Evolutionary conservation across 2,329 filamentous ascomycete genomes (phyloP).

Genomic region (Camptophora hylomeconis): DNA sequence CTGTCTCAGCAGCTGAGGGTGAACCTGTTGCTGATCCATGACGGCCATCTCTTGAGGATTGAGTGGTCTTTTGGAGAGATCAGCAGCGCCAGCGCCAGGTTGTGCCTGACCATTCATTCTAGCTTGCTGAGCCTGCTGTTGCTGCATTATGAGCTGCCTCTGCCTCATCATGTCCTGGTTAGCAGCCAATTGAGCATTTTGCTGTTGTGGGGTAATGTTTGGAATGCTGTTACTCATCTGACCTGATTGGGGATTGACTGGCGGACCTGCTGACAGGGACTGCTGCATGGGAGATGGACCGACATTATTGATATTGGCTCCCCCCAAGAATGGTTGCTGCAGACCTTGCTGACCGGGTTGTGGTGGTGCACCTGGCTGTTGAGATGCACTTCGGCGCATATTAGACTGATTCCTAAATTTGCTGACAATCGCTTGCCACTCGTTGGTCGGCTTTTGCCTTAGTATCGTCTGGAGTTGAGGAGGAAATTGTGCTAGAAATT

Average conservation of each 20-base stretch:
- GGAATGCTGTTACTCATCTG: constrained; percentile 7
- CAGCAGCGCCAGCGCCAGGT: constrained; percentile 1
- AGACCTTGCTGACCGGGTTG: constrained; percentile 8
- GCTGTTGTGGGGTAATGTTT: constrained; percentile 9
- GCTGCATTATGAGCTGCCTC: constrained; percentile 19
- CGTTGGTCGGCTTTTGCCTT: constrained; percentile 10
- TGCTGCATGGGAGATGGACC: constrained; percentile 13
- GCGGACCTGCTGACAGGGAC: constrained; percentile 16
- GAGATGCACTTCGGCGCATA: constrained; percentile 17
- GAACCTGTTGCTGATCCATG: constrained; percentile 14
- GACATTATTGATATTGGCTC: constrained; percentile 7
- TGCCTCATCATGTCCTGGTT: constrained; percentile 15
- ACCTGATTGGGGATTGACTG: constrained; percentile 8
- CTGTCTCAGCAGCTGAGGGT: constrained; percentile 8
- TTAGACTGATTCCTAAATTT: constrained; percentile 3
- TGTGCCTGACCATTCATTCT: constrained; percentile 8
- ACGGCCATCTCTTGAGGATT: constrained; percentile 13
- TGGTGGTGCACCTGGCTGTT: constrained; percentile 10
- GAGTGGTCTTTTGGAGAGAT: constrained; percentile 5
- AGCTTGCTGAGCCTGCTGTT: constrained; percentile 16
- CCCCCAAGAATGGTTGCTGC: constrained; percentile 11
- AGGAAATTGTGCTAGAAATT: constrained; percentile 13
- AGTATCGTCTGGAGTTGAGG: constrained; percentile 12
- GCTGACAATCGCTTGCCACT: constrained; percentile 13
- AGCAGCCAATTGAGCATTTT: constrained; percentile 10